Base-by-base conservation (phyloP, 208 protist genomes). In the Jaenimonas drosophilae region DNA sequence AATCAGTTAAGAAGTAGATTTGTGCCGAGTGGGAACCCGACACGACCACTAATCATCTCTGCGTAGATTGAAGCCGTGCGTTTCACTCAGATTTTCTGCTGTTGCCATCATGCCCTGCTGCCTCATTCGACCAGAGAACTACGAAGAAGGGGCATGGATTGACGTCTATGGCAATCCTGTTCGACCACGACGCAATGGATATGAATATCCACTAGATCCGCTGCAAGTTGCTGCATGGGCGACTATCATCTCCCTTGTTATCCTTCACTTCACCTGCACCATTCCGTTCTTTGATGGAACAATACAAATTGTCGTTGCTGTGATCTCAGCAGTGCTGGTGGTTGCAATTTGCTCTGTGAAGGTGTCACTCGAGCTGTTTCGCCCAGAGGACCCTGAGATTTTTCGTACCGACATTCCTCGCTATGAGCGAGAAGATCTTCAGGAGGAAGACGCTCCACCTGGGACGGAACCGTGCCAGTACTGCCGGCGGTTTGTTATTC, bases 111-210 rank as follows among this genome's bases (percentile, higher is more conserved):
- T 64, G 33, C 25, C 54, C 24, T 80, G 53, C 48, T 80, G 72
- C 46, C 43, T 33, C 0, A 26, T 50, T 34, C 47, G n/a, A n/a
- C n/a, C n/a, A n/a, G n/a, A n/a, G n/a, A n/a, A 47, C 27, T 63
- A 47, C 38, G 34, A 40, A 27, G 65, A 82, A 34, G 84, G 79
- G 4, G 64, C 81, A 52, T 92, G 78, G 76, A 54, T 49, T 28
- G 78, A 88, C 56, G 64, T 92, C 23, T 88, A 86, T 42, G 78
- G 70, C 26, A 76, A 88, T 41, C 78, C 78, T 1, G 84, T 92
- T 1, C 54, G 76, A n/a, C 84, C 84, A 4, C 78, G 84, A 14
- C 65, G 71, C 31, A 77, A 65, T 9, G 84, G 78, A 26, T 92
- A 79, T 52, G 69, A 86, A 45, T 77, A 62, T 42, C 84, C 83